Evolutionary conservation across 129 eudicot genomes (phyloP).

Genomic region (Centella asiatica): DNA sequence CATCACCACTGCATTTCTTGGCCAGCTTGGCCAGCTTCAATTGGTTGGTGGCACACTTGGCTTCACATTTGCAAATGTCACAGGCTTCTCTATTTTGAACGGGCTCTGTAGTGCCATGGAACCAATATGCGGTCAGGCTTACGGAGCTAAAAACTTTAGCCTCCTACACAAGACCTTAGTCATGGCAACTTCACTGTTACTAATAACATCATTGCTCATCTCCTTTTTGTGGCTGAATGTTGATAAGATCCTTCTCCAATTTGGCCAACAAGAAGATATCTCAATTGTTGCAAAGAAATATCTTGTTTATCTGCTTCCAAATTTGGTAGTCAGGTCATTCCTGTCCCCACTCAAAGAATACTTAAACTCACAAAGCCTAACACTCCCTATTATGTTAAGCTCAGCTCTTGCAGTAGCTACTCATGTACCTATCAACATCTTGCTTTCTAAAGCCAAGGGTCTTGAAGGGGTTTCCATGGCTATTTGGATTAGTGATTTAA

Average conservation of each 20-base stretch:
- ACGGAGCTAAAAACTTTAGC: constrained; percentile 42
- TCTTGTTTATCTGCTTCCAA: constrained; percentile 38
- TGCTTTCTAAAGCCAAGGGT: constrained; percentile 29
- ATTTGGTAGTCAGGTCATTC: constrained; percentile 35
- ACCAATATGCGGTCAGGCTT: constrained; percentile 57
- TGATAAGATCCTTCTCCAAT: constrained; percentile 32
- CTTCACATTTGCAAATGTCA: constrained; percentile 40
- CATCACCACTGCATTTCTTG: constrained; percentile 52
- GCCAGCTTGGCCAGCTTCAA: constrained; percentile 48
- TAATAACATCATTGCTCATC: constrained; percentile 23
- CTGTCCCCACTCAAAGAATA: constrained; percentile 35
- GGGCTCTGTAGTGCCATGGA: constrained; percentile 56
- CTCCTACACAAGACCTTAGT: constrained; percentile 47
- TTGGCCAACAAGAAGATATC: constrained; percentile 44
- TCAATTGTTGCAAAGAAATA: constrained; percentile 21
- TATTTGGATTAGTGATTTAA: constrained; percentile 32
- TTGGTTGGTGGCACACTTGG: constrained; percentile 51
- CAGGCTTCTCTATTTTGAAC: constrained; percentile 40
- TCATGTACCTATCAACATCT: constrained; percentile 36
- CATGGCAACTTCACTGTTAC: constrained; percentile 26
- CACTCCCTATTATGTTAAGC: constrained; percentile 45
- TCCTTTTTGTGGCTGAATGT: constrained; percentile 45
- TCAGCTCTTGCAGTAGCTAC: constrained; percentile 23
- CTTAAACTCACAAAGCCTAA: constrained; percentile 35
- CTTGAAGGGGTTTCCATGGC: constrained; percentile 47